A percentile compares a stretch with the other conserved stretches of the same genome.
Conservation (phyloP, 306 rosid genomes). For the Astragalus glycyphyllos region DNA sequence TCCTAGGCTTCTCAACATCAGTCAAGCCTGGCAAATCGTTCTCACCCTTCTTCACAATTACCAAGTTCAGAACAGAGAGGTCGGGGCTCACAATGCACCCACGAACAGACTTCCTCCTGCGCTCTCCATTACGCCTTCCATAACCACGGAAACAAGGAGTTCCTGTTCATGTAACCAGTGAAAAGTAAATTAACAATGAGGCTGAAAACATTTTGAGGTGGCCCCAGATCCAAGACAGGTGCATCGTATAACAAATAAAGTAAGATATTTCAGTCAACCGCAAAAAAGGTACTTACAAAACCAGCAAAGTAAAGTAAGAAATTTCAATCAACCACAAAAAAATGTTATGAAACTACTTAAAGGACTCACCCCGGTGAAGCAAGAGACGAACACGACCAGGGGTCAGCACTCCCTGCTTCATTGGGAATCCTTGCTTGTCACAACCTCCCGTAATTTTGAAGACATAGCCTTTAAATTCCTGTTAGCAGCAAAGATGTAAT, state of each 20-base stretch:
- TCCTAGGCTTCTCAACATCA: constrained; percentile 55
- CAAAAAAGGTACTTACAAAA: too few relatives aligned
- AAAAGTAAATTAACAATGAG: not conserved
- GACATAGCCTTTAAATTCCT: constrained; percentile 55
- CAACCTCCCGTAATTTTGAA: constrained; percentile 58
- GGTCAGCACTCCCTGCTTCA: constrained; percentile 59
- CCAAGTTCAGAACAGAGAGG: constrained; percentile 51
- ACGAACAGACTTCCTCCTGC: constrained; percentile 56
- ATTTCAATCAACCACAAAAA: not conserved
- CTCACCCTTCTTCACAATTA: constrained; percentile 56
- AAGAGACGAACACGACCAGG: constrained; percentile 58
- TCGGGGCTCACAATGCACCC: constrained; percentile 57
- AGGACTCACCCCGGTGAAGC: constrained; percentile 46
- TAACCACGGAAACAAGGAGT: constrained; percentile 56
- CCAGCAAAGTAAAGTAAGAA: not conserved
- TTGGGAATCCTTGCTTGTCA: constrained; percentile 59
- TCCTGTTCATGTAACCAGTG: constrained; percentile 29
- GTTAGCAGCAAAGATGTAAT: not conserved
- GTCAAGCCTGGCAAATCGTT: constrained; percentile 53
- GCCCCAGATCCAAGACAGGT: not conserved
- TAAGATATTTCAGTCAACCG: too few relatives aligned
- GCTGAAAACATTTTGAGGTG: not conserved
- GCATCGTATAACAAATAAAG: not conserved
- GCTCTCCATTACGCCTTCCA: constrained; percentile 58
- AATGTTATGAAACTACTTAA: not conserved